A percentile compares a stretch with the other conserved stretches of the same genome.
Conservation (phyloP, 495 filamentous ascomycete genomes). For the Aspergillus nidulans region DNA sequence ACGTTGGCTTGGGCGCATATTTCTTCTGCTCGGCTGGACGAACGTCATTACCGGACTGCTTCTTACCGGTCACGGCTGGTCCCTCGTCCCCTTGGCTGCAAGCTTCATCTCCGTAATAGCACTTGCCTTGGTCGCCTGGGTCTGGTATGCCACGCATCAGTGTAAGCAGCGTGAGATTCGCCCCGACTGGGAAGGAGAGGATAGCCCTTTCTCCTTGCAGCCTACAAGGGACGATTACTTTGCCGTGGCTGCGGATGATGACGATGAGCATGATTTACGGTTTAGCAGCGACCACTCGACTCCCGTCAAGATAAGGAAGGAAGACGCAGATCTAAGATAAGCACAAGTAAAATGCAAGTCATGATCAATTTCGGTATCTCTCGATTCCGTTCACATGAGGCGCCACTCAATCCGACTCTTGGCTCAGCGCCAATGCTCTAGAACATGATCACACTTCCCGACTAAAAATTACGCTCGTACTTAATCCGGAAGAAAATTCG, state of each 20-base stretch:
- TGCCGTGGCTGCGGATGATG: background rate
- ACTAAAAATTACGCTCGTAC: background rate
- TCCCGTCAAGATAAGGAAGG: background rate
- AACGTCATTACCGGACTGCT: slow-evolving; percentile 11
- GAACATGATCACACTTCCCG: too few relatives aligned
- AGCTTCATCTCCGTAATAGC: too few relatives aligned
- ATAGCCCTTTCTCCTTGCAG: background rate
- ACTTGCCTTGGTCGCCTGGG: background rate
- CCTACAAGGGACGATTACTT: slow-evolving; percentile 1
- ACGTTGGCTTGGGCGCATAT: slow-evolving; percentile 5
- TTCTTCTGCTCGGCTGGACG: slow-evolving; percentile 8
- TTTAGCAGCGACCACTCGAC: background rate
- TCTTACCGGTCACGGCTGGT: background rate
- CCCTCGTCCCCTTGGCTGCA: background rate
- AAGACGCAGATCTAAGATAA: too few relatives aligned
- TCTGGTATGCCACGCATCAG: background rate
- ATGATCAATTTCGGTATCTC: too few relatives aligned
- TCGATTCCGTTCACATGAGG: too few relatives aligned
- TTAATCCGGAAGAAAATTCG: slow-evolving; percentile 1
- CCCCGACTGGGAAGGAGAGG: background rate
- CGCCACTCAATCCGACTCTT: too few relatives aligned
- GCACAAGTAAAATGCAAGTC: too few relatives aligned
- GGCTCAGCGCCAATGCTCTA: too few relatives aligned
- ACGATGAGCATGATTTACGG: background rate
- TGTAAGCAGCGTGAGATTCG: slow-evolving; percentile 3